Evolutionary conservation across 108 stramenopile species (phyloP).

Genomic region (Cyclotella baltica): DNA sequence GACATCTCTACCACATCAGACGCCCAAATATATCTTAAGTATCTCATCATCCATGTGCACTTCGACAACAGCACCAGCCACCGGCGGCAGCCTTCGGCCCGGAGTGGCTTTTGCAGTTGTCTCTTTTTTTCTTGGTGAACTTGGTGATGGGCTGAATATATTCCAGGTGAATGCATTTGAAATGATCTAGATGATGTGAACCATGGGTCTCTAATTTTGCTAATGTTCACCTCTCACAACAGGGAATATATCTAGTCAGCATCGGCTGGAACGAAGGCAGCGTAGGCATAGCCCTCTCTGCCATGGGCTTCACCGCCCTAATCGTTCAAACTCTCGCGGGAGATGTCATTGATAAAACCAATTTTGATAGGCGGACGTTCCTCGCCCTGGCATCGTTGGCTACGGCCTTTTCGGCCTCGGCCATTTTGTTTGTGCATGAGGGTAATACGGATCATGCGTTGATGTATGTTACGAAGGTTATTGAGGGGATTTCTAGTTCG

Average conservation of each 20-base stretch:
- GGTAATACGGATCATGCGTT: conserved; percentile 79
- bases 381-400: conserved; percentile 64
- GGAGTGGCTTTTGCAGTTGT: conserved; percentile 77
- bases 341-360: conserved; percentile 81
- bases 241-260: conserved; percentile 86
- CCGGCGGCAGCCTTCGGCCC: conserved; percentile 5
- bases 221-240: conserved; percentile 19
- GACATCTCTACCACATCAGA: too few relatives aligned
- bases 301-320: conserved; percentile 87
- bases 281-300: conserved; percentile 77
- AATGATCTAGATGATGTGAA: neutral
- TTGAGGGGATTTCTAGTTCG: conserved; percentile 82
- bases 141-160: conserved; percentile 88
- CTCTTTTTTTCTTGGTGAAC: conserved; percentile 80
- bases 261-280: conserved; percentile 89
- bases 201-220: neutral
- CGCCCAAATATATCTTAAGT: too few relatives aligned
- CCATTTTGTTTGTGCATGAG: conserved; percentile 79
- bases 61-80: neutral
- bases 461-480: conserved; percentile 78
- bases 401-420: conserved; percentile 82
- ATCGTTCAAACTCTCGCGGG: conserved; percentile 86
- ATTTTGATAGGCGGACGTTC: conserved; percentile 76
- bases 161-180: conserved; percentile 58
- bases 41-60: too few relatives aligned